A percentile compares a stretch with the other conserved stretches of the same genome.
Evolutionary conservation across 2,329 filamentous ascomycete genomes (phyloP).

Genomic region (Cytospora schulzeri): DNA sequence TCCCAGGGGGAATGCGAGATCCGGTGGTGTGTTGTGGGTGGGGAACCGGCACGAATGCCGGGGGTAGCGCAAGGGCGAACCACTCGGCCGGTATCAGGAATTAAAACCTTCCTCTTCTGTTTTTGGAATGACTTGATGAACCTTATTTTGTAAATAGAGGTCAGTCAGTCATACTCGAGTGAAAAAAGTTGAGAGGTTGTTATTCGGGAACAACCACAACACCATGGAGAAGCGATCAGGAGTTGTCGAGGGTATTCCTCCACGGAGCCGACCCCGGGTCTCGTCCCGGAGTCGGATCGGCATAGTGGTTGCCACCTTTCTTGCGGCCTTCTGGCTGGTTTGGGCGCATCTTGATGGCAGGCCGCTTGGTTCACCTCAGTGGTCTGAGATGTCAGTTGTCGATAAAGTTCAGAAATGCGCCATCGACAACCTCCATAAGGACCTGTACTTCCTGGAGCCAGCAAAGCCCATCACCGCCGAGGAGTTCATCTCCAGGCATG

Average conservation of each 20-base stretch:
- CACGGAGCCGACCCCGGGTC: neutral
- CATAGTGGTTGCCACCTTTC: conserved; percentile 1
- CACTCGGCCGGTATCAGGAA: conserved; percentile 1
- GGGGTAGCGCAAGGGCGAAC: conserved; percentile 5
- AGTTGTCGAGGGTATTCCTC: neutral
- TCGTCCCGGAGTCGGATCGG: neutral
- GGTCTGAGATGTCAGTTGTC: conserved; percentile 52
- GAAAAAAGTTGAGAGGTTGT: neutral
- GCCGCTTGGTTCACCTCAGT: neutral
- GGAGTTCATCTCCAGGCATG: conserved; percentile 58
- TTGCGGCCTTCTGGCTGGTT: neutral
- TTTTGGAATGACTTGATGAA: neutral
- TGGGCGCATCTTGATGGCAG: neutral
- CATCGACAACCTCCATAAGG: conserved; percentile 51
- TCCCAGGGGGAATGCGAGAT: neutral
- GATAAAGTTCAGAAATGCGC: conserved; percentile 63
- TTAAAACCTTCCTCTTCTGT: neutral
- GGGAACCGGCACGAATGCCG: conserved; percentile 2
- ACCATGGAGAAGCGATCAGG: conserved; percentile 20
- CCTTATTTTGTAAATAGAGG: neutral
- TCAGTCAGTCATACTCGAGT: no score
- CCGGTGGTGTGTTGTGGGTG: conserved; percentile 9
- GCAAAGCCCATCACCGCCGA: conserved; percentile 49
- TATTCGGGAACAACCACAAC: neutral
- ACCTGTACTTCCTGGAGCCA: conserved; percentile 53